phyloP scores from a whole-genome alignment of 139 green algal species.

The Dunaliella sp. region DNA sequence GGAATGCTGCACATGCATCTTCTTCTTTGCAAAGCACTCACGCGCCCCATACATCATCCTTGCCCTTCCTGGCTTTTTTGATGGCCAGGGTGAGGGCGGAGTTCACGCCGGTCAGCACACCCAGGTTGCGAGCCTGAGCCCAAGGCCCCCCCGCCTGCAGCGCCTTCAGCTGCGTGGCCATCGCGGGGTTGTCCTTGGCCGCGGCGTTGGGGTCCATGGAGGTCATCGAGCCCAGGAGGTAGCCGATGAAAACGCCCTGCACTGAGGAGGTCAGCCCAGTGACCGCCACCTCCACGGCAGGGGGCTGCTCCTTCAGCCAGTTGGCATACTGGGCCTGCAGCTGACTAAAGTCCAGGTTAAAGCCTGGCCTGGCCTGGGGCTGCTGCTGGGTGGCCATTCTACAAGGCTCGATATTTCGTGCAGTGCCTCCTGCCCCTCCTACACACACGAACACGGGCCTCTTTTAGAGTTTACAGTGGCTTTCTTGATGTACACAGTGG shows the following conservation, averaged over 20 bases:
- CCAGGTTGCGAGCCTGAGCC: slow-evolving; percentile 88
- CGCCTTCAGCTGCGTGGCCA: slow-evolving; percentile 44
- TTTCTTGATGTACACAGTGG: too few relatives aligned
- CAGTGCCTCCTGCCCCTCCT: too few relatives aligned
- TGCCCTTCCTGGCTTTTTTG: slow-evolving; percentile 63
- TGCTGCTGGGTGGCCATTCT: too few relatives aligned
- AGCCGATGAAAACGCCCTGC: slow-evolving; percentile 61
- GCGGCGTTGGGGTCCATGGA: slow-evolving; percentile 31
- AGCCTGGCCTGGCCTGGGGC: background rate
- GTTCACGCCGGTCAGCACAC: slow-evolving; percentile 91
- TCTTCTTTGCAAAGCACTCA: too few relatives aligned
- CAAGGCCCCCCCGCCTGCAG: slow-evolving; percentile 67
- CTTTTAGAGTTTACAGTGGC: too few relatives aligned
- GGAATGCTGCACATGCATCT: too few relatives aligned
- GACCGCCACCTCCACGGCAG: slow-evolving; percentile 56
- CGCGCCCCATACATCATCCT: slow-evolving; percentile 77
- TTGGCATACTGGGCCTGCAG: slow-evolving; percentile 40
- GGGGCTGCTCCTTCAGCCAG: slow-evolving; percentile 60
- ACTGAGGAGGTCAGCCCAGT: slow-evolving; percentile 39
- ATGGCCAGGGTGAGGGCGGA: slow-evolving; percentile 67
- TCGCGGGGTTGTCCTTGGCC: slow-evolving; percentile 21
- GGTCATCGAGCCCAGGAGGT: slow-evolving; percentile 72
- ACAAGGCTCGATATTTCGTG: too few relatives aligned
- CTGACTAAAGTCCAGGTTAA: background rate
- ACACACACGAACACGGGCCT: too few relatives aligned